Base-by-base conservation (phyloP, 1,284 basidiomycete genomes). In the Cryptococcus sp. region DNA sequence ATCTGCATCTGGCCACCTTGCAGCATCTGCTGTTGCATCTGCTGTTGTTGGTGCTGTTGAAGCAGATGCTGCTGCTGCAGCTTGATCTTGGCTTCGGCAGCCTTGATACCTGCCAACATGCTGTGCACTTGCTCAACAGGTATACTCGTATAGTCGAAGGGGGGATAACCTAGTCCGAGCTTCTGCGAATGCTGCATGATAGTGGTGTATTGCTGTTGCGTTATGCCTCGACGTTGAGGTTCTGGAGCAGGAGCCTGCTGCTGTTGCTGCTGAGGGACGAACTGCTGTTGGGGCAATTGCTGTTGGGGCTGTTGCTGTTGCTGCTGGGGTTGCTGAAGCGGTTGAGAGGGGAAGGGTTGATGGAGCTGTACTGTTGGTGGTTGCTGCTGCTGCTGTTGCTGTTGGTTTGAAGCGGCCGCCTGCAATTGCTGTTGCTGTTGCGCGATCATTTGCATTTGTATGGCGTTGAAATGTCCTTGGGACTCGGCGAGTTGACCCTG, bases 101-200 rank as follows among this genome's bases (percentile, higher is more conserved):
- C 42, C 41, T 54, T 58, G 22, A 62, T 50, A 20, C 47, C 55
- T 6, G 46, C 40, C 25, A 62, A 19, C 13, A 62, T 30, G 16
- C n/a, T 50, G 20, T 59, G 57, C 38, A 62, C 22, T 43, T 62
- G 54, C 19, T 40, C 40, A 6, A 25, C 20, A 13, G 54, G 47
- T 3, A 62, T 48, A 13, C 48, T 62, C n/a, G 49, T 55, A 25
- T 55, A 47, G 30, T 62, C 61, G 27, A 59, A 57, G 10, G 55
- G 50, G 6, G 53, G 61, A 19, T 59, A 20, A 13, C 27, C 42
- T 11, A 62, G 20, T 7, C 61, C 61, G 7, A 62, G 23, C 45
- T 52, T 42, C 22, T 59, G 54, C 19, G 61, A 57, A 52, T 59
- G 57, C 8, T n/a, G 16, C 30, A 62, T 50, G n/a, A 62, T n/a